These are phyloP conservation scores for Nitzschia sp. DNA, from an alignment of 108 stramenopile genomes.

Conservation along the genomic window DNA sequence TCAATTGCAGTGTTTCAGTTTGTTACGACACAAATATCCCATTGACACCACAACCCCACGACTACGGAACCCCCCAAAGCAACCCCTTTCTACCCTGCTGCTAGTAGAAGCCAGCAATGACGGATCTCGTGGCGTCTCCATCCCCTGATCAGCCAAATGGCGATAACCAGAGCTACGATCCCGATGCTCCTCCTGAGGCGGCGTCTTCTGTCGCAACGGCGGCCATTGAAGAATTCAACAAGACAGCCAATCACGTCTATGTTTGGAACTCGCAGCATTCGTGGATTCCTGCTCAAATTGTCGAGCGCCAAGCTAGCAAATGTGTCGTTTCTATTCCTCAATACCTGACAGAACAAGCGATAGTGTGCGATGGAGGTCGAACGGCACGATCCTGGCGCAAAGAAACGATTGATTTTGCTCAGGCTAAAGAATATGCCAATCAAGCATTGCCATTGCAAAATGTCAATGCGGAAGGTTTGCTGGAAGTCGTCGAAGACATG, in stretches of 20 bases:
- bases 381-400: slow-evolving; percentile 47
- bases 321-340: slow-evolving; percentile 30
- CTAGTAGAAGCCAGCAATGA: too few species aligned
- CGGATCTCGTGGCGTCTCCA: too few species aligned
- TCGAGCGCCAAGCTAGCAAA: slow-evolving; percentile 22
- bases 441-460: slow-evolving; percentile 70
- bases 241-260: slow-evolving; percentile 59
- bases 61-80: too few species aligned
- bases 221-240: too few species aligned
- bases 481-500: slow-evolving; percentile 75
- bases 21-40: too few species aligned
- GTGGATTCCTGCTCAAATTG: slow-evolving; percentile 72
- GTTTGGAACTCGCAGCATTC: slow-evolving; percentile 60
- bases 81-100: too few species aligned
- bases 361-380: slow-evolving; percentile 56
- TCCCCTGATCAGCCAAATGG: too few species aligned
- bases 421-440: slow-evolving; percentile 48
- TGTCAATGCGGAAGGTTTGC: slow-evolving; percentile 48
- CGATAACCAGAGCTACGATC: too few species aligned
- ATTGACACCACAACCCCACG: too few species aligned
- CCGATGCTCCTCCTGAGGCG: too few species aligned
- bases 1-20: too few species aligned
- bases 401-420: slow-evolving; percentile 32
- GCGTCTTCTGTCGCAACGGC: too few species aligned
- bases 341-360: slow-evolving; percentile 36